These are phyloP conservation scores for Prinsepia uniflora DNA, from an alignment of 306 rosid genomes.

Conservation along the genomic window DNA sequence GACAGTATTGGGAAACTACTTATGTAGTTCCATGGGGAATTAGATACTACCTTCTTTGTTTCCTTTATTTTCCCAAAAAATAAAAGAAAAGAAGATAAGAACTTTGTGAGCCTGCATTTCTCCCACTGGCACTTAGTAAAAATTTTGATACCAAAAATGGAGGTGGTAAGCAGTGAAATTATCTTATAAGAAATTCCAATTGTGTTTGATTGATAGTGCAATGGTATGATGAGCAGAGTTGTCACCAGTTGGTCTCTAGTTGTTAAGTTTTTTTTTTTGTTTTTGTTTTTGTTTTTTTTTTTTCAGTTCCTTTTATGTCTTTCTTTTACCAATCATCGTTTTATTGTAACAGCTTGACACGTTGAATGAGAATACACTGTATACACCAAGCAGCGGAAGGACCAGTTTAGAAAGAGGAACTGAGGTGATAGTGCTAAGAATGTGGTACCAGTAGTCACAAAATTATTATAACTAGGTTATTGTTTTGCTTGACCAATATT, in stretches of 20 bases:
- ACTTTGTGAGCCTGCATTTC: constrained; percentile 6
- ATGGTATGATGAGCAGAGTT: neutral
- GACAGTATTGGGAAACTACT: neutral
- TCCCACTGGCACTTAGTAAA: neutral
- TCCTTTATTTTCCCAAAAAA: neutral
- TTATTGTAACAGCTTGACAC: constrained; percentile 63
- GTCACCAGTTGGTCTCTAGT: neutral
- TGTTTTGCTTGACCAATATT: constrained; percentile 14
- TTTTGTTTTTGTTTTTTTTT: no score
- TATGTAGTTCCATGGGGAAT: neutral
- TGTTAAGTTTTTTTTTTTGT: neutral
- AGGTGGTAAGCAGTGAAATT: neutral
- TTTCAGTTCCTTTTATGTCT: constrained; percentile 25
- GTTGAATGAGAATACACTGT: constrained; percentile 61
- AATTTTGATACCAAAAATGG: neutral
- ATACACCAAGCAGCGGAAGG: constrained; percentile 22
- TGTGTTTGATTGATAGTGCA: neutral
- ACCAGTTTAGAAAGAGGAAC: constrained; percentile 28
- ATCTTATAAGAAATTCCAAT: neutral
- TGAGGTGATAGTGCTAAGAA: constrained; percentile 38
- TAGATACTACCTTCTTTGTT: neutral
- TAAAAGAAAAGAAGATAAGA: no score
- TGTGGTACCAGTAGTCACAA: constrained; percentile 11
- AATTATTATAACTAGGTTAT: constrained; percentile 20
- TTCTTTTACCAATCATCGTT: constrained; percentile 26